Percentiles rank a stretch among this genome's conserved stretches.
phyloP scores from a whole-genome alignment of 2,329 filamentous ascomycete genomes.

The Nemania abortiva region DNA sequence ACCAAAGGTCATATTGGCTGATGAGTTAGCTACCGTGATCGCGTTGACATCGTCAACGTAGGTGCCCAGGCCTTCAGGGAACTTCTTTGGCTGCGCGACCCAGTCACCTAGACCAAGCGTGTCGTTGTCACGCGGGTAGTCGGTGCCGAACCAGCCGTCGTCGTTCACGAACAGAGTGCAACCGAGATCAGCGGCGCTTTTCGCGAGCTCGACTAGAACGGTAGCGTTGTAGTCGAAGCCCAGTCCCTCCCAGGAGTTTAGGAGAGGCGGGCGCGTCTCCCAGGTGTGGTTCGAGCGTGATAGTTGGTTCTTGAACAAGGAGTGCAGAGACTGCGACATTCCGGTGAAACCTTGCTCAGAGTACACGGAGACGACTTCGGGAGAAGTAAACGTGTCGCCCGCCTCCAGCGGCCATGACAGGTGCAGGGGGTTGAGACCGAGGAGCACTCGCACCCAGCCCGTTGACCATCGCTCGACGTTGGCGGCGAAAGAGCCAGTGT shows the following conservation, averaged over 20 bases:
- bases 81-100: slow-evolving; percentile 68
- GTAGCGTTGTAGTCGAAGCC: slow-evolving; percentile 69
- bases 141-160: slow-evolving; percentile 75
- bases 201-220: slow-evolving; percentile 66
- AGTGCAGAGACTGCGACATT: slow-evolving; percentile 72
- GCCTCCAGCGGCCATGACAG: slow-evolving; percentile 68
- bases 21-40: slow-evolving; percentile 61
- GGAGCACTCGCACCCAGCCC: slow-evolving; percentile 68
- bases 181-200: slow-evolving; percentile 68
- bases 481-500: slow-evolving; percentile 71
- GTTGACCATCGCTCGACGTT: slow-evolving; percentile 73
- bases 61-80: slow-evolving; percentile 67
- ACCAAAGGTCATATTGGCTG: slow-evolving; percentile 67
- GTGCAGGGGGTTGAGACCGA: slow-evolving; percentile 72
- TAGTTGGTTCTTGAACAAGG: slow-evolving; percentile 71
- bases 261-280: slow-evolving; percentile 63
- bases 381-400: slow-evolving; percentile 69
- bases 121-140: slow-evolving; percentile 70
- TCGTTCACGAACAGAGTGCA: slow-evolving; percentile 74
- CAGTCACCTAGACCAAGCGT: slow-evolving; percentile 72
- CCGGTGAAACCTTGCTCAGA: slow-evolving; percentile 69
- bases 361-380: slow-evolving; percentile 73
- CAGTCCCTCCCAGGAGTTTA: slow-evolving; percentile 76
- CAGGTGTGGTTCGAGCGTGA: slow-evolving; percentile 65
- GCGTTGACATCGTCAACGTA: slow-evolving; percentile 65